Evolutionary conservation across 331 rosid species (phyloP).

Genomic region (Stylosanthes scabra): DNA sequence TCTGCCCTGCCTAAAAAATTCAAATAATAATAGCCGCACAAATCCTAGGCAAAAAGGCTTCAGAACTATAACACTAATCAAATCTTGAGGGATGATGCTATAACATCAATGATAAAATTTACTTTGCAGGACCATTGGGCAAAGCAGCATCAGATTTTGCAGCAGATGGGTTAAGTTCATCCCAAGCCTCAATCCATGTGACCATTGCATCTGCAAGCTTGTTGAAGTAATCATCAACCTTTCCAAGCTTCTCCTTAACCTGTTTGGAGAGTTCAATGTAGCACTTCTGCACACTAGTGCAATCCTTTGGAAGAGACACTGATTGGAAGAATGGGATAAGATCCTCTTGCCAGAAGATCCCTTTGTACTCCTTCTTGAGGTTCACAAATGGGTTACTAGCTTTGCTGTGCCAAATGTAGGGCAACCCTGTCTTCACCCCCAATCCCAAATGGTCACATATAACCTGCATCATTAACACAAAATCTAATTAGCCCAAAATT

Average conservation of each 20-base stretch:
- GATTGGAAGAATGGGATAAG: slow-evolving; percentile 52
- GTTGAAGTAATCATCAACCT: slow-evolving; percentile 49
- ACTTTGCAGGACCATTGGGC: slow-evolving; percentile 27
- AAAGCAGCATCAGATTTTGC: slow-evolving; percentile 31
- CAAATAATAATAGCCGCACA: not conserved
- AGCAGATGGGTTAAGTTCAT: slow-evolving; percentile 48
- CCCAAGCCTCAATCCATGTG: slow-evolving; percentile 61
- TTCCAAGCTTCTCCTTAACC: slow-evolving; percentile 48
- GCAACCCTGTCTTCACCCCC: slow-evolving; percentile 58
- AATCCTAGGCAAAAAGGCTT: slow-evolving; percentile 10
- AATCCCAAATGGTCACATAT: slow-evolving; percentile 53
- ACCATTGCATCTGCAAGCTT: slow-evolving; percentile 56
- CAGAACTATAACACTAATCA: not conserved
- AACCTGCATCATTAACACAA: slow-evolving; percentile 35
- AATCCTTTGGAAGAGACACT: slow-evolving; percentile 45
- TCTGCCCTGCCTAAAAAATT: slow-evolving; percentile 18
- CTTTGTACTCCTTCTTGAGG: slow-evolving; percentile 55
- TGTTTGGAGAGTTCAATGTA: slow-evolving; percentile 52
- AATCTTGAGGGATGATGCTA: not conserved
- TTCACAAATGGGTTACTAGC: slow-evolving; percentile 60
- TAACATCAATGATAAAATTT: not conserved
- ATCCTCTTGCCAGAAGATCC: slow-evolving; percentile 55
- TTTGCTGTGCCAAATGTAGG: slow-evolving; percentile 58
- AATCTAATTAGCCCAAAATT: slow-evolving; percentile 4
- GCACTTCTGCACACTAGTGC: slow-evolving; percentile 52